Percentiles rank a stretch among this genome's conserved stretches.
Evolutionary conservation across 331 rosid species (phyloP).

Genomic region (Cydonia oblonga): DNA sequence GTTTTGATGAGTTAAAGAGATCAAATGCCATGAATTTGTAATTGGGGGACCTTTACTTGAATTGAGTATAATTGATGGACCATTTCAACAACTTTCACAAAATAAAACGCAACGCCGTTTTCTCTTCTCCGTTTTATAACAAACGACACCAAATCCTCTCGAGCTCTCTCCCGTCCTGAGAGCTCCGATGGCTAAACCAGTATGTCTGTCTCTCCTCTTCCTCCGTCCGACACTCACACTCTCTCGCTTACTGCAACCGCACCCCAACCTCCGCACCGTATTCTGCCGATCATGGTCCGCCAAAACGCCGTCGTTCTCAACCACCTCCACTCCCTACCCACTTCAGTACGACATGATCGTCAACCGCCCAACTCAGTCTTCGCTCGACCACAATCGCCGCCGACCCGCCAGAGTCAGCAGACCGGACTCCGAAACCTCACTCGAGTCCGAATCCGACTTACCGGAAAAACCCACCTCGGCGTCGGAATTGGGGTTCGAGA

Average conservation of each 20-base stretch:
- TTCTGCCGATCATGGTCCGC: constrained; percentile 2
- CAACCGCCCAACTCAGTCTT: constrained; percentile 50
- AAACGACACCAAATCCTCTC: background rate
- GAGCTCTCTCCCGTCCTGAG: background rate
- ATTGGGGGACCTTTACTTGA: fast-evolving
- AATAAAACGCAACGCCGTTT: background rate
- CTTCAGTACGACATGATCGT: constrained; percentile 80
- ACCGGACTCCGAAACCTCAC: constrained; percentile 11
- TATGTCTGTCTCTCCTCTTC: constrained; percentile 22
- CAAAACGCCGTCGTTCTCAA: constrained; percentile 26
- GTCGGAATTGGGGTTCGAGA: constrained; percentile 34
- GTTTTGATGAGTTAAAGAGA: too few relatives aligned
- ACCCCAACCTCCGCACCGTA: constrained; percentile 4
- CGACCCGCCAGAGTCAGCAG: constrained; percentile 27
- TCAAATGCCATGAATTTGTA: fast-evolving
- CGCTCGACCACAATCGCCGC: constrained; percentile 23
- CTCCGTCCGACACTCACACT: constrained; percentile 14
- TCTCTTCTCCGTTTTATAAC: background rate
- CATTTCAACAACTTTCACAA: background rate
- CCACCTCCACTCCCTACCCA: constrained; percentile 54
- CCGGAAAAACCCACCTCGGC: constrained; percentile 20
- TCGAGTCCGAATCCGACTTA: constrained; percentile 23
- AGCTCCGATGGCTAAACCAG: constrained; percentile 30
- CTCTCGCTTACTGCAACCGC: constrained; percentile 11
- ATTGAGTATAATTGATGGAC: too few relatives aligned